Evolutionary conservation across 192 early-diverging fungal species (phyloP), one percentile per base, ranked within the genome.

Genomic region (Chytriomyces sp.): DNA sequence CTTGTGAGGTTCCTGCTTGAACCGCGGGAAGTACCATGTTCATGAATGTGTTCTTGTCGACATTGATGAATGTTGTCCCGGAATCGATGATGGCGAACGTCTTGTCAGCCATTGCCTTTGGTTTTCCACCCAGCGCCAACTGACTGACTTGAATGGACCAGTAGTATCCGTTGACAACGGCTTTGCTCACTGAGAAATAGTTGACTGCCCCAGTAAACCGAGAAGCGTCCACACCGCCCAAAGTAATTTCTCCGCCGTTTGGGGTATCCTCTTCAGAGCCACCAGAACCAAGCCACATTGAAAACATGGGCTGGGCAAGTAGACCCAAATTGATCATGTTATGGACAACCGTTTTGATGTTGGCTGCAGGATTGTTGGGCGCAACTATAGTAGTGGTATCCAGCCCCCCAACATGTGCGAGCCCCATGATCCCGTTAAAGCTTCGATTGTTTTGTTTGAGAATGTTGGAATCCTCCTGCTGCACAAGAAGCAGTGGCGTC

Each of bases 401-500:
- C 66, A 67, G 46, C 13, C 68, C 68, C 7, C 49, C 49, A 7
- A 69, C 45, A 23, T 53, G 53, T 20, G 68, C 68, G 9, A 69
- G 20, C 24, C 68, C 68, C 68, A 69, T 50, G 26, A 69, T 50
- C 8, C 68, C 68, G 18, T 69, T 45, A 0, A 23, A 53, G 10
- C 48, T 69, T 13, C 49, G 24, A n/a, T 69, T 69, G 20, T 53
- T 50, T 28, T 69, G 68, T 16, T 69, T 69, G n/a, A 49, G n/a
- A 10, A 69, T 23, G 18, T 16, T 28, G 6, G 18, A 13, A 26
- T 69, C 68, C 26, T 69, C 48, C 10, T 26, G 23, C 20, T 10
- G 10, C 26, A 69, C 68, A 57, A 69, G 18, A n/a, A 69, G 11
- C 11, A 69, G 23, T 4, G 46, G 68, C 13, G 11, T 43, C 11